These are phyloP conservation scores for Sporothrix dimorphospora DNA, from an alignment of 2,329 filamentous ascomycete genomes.

Conservation along the genomic window DNA sequence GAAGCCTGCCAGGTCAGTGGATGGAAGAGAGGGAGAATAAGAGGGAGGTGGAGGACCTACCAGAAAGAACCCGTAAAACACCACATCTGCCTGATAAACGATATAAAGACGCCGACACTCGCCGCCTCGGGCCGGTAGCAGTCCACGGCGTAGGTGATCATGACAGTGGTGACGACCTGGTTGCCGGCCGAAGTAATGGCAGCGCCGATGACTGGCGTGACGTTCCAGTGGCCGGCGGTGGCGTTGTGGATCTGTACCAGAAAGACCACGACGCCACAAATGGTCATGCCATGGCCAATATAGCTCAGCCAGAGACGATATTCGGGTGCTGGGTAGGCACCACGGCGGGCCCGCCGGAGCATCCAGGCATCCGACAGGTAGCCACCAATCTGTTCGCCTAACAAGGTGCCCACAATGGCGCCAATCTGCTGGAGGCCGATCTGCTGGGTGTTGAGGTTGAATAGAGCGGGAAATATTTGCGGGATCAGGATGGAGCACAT, in stretches of 20 bases:
- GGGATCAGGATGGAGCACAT: constrained; percentile 62
- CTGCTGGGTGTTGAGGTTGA: constrained; percentile 59
- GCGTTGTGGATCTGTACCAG: constrained; percentile 45
- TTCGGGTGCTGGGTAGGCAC: constrained; percentile 48
- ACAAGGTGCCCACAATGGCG: constrained; percentile 58
- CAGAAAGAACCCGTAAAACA: constrained; percentile 52
- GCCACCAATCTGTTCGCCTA: constrained; percentile 64
- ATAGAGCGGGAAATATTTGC: constrained; percentile 58
- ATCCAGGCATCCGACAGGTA: constrained; percentile 58
- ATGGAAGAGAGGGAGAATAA: neutral
- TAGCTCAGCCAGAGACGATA: constrained; percentile 62
- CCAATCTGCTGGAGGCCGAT: constrained; percentile 62
- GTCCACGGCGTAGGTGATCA: constrained; percentile 64
- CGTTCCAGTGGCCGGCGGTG: constrained; percentile 48
- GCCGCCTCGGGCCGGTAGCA: constrained; percentile 56
- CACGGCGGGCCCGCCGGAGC: constrained; percentile 44
- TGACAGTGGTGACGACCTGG: constrained; percentile 63
- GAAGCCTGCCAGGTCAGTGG: neutral
- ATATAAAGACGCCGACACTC: constrained; percentile 63
- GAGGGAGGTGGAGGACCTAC: constrained; percentile 22
- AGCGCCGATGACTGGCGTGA: constrained; percentile 58
- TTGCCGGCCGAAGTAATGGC: constrained; percentile 58
- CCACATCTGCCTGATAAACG: constrained; percentile 57
- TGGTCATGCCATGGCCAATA: constrained; percentile 52
- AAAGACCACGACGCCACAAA: constrained; percentile 59